Percentiles rank a stretch among this genome's conserved stretches.
Conservation (phyloP, 2,329 filamentous ascomycete species). For the Biscogniauxia sp. region DNA sequence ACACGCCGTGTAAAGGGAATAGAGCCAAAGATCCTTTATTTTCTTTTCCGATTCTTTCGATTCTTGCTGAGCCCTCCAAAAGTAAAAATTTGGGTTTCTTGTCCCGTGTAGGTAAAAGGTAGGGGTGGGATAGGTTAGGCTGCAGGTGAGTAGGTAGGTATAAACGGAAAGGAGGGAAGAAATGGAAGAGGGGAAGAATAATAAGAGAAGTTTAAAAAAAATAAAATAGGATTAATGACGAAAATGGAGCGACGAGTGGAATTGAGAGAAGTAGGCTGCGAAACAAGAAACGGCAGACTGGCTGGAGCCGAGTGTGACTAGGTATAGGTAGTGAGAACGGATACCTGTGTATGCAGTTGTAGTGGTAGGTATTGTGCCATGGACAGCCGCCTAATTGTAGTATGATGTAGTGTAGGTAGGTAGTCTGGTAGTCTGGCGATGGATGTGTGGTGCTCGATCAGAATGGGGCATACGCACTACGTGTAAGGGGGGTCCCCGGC, state of each 20-base stretch:
- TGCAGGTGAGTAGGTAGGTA: conserved; percentile 6
- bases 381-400: conserved; percentile 13
- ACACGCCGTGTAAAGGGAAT: not conserved
- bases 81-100: not conserved
- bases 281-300: conserved; percentile 20
- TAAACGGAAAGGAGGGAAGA: conserved; percentile 8
- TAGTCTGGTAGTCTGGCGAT: conserved; percentile 3
- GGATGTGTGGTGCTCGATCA: conserved; percentile 10
- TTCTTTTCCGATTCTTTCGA: not conserved
- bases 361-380: conserved; percentile 26
- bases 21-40: not conserved
- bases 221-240: conserved; percentile 19
- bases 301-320: conserved; percentile 17
- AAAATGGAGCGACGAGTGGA: conserved; percentile 24
- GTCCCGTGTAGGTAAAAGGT: no score
- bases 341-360: conserved; percentile 16
- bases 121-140: not conserved
- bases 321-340: conserved; percentile 18
- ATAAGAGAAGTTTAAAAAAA: conserved; percentile 17
- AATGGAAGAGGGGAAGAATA: conserved; percentile 11
- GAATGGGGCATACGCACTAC: conserved; percentile 17
- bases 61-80: not conserved
- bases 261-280: conserved; percentile 21
- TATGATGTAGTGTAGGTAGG: not conserved
- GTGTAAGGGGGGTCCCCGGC: conserved; percentile 18